A percentile compares a stretch with the other conserved stretches of the same genome.
Conservation (phyloP, 768 basidiomycete species). For the Mycena chlorophos region DNA sequence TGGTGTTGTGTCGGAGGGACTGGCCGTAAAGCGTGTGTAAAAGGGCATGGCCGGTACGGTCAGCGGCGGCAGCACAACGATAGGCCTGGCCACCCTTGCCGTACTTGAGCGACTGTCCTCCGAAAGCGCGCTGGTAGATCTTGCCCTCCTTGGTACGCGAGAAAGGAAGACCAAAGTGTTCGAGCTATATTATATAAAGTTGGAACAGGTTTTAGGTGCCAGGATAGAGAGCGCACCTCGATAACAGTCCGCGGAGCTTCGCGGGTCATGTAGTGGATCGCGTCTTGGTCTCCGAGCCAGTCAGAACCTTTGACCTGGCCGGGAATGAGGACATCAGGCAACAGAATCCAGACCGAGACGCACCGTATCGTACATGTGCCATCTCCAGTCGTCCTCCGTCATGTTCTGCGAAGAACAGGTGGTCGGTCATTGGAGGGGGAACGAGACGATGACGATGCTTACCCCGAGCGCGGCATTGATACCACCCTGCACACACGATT, state of each 20-base stretch:
- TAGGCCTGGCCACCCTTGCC: constrained; percentile 99
- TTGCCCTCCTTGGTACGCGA: constrained; percentile 98
- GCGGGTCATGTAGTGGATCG: constrained; percentile 99
- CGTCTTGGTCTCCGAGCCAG: constrained; percentile 99
- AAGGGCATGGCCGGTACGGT: constrained; percentile 97
- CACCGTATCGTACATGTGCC: constrained; percentile 98
- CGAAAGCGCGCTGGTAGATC: constrained; percentile 99
- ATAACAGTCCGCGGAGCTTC: constrained; percentile 94
- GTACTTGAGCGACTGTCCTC: constrained; percentile 94
- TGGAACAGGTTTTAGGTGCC: not conserved
- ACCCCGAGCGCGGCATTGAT: constrained; percentile 97
- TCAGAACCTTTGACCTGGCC: constrained; percentile 96
- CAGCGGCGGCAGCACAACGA: constrained; percentile 97
- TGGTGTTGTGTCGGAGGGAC: constrained; percentile 97
- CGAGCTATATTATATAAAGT: constrained; percentile 58
- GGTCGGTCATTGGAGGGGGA: constrained; percentile 4
- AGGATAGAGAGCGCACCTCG: constrained; percentile 55
- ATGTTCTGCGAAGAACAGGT: constrained; percentile 64
- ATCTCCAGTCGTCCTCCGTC: constrained; percentile 99
- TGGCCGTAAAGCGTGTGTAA: constrained; percentile 99
- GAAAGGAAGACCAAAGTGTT: constrained; percentile 98
- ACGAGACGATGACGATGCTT: constrained; percentile 31
- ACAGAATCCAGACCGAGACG: constrained; percentile 28
- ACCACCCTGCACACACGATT: constrained; percentile 65
- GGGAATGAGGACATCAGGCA: constrained; percentile 18